These are phyloP conservation scores for Fusarium sp. DNA, from an alignment of 2,329 filamentous ascomycete species.

Conservation along the genomic window DNA sequence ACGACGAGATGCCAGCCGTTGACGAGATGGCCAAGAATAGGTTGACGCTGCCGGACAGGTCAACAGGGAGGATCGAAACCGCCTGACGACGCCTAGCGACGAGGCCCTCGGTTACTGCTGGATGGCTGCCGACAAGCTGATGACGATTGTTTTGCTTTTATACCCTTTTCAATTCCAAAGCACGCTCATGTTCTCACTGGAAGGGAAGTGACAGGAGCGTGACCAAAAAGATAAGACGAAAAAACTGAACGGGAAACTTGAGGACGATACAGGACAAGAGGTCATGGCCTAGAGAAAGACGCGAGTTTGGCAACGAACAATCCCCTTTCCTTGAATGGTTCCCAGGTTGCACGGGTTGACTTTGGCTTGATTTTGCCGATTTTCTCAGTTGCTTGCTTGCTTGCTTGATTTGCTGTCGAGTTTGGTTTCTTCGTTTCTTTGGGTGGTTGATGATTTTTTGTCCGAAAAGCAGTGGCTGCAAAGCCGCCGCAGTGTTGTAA, in stretches of 20 bases:
- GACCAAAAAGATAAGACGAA: slow-evolving; percentile 20
- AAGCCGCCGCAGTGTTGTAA: slow-evolving; percentile 38
- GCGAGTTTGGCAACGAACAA: slow-evolving; percentile 50
- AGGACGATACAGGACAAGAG: slow-evolving; percentile 40
- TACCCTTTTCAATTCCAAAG: slow-evolving; percentile 30
- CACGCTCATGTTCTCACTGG: slow-evolving; percentile 27
- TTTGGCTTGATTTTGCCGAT: slow-evolving; percentile 19
- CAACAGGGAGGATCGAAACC: slow-evolving; percentile 33
- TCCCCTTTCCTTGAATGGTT: slow-evolving; percentile 19
- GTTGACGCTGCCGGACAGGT: slow-evolving; percentile 46
- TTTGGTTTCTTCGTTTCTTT: slow-evolving; percentile 25
- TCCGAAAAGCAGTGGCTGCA: slow-evolving; percentile 33
- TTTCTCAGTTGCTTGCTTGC: slow-evolving; percentile 14
- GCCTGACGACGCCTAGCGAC: slow-evolving; percentile 30
- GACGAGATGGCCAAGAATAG: slow-evolving; percentile 17
- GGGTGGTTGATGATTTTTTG: slow-evolving; percentile 16
- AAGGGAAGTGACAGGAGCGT: slow-evolving; percentile 36
- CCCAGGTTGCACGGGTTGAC: neutral
- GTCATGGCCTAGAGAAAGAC: slow-evolving; percentile 42
- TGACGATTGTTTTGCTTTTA: slow-evolving; percentile 34
- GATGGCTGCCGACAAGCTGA: slow-evolving; percentile 33
- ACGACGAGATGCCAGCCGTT: slow-evolving; percentile 39
- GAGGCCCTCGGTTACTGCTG: slow-evolving; percentile 29
- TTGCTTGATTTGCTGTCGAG: slow-evolving; percentile 14
- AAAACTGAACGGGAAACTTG: slow-evolving; percentile 23